These are phyloP conservation scores for Globisporangium parvum DNA, from an alignment of 352 stramenopile genomes.

Conservation along the genomic window DNA sequence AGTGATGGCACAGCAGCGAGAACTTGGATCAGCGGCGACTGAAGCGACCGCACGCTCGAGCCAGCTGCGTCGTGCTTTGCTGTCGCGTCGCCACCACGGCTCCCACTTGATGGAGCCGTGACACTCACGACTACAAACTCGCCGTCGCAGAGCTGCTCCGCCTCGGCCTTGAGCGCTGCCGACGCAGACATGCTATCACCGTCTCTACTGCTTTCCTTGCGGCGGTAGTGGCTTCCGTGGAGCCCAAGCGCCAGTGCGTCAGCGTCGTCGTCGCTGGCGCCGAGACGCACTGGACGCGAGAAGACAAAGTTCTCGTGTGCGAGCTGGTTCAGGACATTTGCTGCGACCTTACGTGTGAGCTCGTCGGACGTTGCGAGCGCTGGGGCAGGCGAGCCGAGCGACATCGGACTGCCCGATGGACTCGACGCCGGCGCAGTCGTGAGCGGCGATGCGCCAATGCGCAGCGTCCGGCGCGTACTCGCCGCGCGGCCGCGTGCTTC, in stretches of 20 bases:
- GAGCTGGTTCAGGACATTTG: conserved; percentile 40
- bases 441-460: conserved; percentile 5
- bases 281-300: conserved; percentile 24
- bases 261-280: background rate
- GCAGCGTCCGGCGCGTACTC: conserved; percentile 19
- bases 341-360: conserved; percentile 9
- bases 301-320: conserved; percentile 71
- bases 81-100: background rate
- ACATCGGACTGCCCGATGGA: background rate
- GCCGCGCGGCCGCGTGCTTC: conserved; percentile 13
- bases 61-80: background rate
- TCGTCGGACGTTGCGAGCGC: conserved; percentile 3
- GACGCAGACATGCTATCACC: too few relatives aligned
- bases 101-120: background rate
- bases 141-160: conserved; percentile 16
- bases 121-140: conserved; percentile 31
- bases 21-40: conserved; percentile 28
- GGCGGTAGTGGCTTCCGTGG: background rate
- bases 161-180: background rate
- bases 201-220: background rate
- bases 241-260: background rate
- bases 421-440: background rate
- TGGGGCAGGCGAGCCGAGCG: background rate
- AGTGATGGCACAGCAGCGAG: conserved; percentile 11
- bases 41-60: conserved; percentile 1